A percentile compares a stretch with the other conserved stretches of the same genome.
These are phyloP conservation scores for Aspergillus chevalieri DNA, from an alignment of 2,329 filamentous ascomycete genomes.

Conservation along the genomic window DNA sequence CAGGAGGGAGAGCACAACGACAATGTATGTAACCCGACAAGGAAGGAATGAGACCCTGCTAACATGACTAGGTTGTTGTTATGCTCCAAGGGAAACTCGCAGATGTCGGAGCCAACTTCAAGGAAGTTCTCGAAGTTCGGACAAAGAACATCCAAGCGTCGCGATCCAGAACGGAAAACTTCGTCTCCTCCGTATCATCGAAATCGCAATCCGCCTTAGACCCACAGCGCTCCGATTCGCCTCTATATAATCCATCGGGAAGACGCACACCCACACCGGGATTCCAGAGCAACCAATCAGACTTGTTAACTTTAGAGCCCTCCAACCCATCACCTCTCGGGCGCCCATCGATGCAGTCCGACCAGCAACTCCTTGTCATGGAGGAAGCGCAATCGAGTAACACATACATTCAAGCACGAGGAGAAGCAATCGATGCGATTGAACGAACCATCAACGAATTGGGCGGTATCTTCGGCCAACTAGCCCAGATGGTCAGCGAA, in stretches of 20 bases:
- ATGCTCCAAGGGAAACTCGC: conserved; percentile 86
- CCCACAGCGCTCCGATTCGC: conserved; percentile 69
- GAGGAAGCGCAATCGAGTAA: conserved; percentile 84
- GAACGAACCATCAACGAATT: conserved; percentile 92
- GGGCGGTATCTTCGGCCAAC: conserved; percentile 85
- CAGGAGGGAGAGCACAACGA: conserved; percentile 97
- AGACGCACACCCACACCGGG: conserved; percentile 57
- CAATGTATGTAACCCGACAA: conserved; percentile 53
- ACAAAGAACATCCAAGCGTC: conserved; percentile 98
- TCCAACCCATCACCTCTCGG: conserved; percentile 44
- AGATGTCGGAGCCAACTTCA: conserved; percentile 91
- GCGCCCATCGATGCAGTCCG: conserved; percentile 54
- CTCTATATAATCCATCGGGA: conserved; percentile 76
- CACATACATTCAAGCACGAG: conserved; percentile 84
- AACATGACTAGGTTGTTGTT: conserved; percentile 57
- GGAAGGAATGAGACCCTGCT: conserved; percentile 9
- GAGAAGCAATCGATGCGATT: conserved; percentile 93
- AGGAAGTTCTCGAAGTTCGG: conserved; percentile 89
- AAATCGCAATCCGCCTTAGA: conserved; percentile 60
- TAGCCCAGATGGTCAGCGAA: conserved; percentile 94
- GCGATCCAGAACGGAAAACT: conserved; percentile 87
- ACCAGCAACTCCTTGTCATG: conserved; percentile 87
- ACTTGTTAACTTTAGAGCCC: conserved; percentile 78
- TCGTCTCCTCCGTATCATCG: conserved; percentile 81
- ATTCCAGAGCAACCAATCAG: conserved; percentile 46